Base-by-base conservation (phyloP, 1,139 yeast genomes). In the Hansenula lynferdii region DNA sequence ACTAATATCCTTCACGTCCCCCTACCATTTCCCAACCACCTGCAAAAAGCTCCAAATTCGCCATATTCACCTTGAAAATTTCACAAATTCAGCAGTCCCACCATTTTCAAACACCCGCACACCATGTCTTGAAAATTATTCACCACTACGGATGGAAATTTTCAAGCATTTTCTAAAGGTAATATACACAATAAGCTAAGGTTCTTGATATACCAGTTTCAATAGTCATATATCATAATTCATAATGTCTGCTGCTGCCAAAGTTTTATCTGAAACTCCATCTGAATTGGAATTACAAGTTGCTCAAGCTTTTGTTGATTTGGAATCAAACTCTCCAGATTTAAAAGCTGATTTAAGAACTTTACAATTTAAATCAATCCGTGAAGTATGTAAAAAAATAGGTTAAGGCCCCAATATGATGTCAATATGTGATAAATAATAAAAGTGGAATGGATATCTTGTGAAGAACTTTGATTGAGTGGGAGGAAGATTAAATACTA, bases 201-300 rank as follows among this genome's bases (percentile, higher is more conserved):
- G n/a, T n/a, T n/a, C n/a, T n/a, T n/a, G n/a, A n/a, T n/a, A n/a
- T n/a, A n/a, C n/a, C n/a, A n/a, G n/a, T n/a, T n/a, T n/a, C n/a
- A n/a, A 8, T 19, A n/a, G n/a, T 19, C 23, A 12, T 22, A 29
- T 16, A 18, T 14, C 15, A 18, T n/a, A 10, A 45, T 45, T 47
- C 50, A 80, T 58, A 61, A 89, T 89, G 97, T 87, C 96, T 73
- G 94, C 95, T 68, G 86, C 87, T 72, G 79, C 86, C 72, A 92
- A 94, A 83, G 82, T 92, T 75, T 82, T 89, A 72, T 77, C 85
- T 62, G 81, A 81, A 68, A 81, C 81, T 67, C 97, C 97, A 76
- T 70, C 92, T 69, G 97, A 92, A 77, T 87, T 92, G 75, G 99
- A 92, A 80, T 87, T 92, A 75, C 95, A 92, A 80, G 96, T 92